A percentile compares a stretch with the other conserved stretches of the same genome.
phyloP scores from a whole-genome alignment of 225 moss, liverwort and hornwort genomes.

The Lunularia cruciata region DNA sequence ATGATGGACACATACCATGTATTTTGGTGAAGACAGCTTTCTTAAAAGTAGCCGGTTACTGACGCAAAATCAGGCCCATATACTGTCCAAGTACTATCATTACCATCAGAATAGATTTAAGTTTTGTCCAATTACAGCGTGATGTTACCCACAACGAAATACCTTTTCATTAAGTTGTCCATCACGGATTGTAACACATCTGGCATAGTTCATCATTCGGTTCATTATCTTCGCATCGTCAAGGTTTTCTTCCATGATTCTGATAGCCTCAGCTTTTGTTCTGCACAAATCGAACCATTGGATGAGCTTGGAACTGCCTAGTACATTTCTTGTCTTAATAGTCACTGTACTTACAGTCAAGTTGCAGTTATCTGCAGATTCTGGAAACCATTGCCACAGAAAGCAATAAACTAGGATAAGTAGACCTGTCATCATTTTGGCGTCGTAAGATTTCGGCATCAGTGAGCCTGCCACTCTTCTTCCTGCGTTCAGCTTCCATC shows the following conservation, averaged over 20 bases:
- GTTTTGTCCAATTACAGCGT: no score
- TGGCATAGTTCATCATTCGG: slow-evolving; percentile 71
- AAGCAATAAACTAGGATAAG: not conserved
- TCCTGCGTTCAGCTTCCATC: slow-evolving; percentile 81
- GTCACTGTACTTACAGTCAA: no score
- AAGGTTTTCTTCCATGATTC: slow-evolving; percentile 66
- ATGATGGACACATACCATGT: no score
- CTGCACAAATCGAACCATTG: slow-evolving; percentile 26
- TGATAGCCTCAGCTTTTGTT: slow-evolving; percentile 65
- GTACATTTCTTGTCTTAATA: not conserved
- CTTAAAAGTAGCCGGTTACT: no score
- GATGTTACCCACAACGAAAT: not conserved
- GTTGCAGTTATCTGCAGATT: no score
- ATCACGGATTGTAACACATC: slow-evolving; percentile 81
- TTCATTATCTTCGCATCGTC: slow-evolving; percentile 93
- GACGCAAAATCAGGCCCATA: no score
- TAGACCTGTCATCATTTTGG: slow-evolving; percentile 68
- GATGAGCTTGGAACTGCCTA: no score
- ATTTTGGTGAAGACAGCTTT: no score
- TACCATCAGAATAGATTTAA: no score
- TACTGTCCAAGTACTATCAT: no score
- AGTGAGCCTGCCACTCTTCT: slow-evolving; percentile 76
- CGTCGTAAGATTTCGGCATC: slow-evolving; percentile 77
- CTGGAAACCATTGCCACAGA: no score
- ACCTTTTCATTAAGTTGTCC: slow-evolving; percentile 80